Percentiles rank a stretch among this genome's conserved stretches.
Conservation (phyloP, 2,329 filamentous ascomycete genomes). For the Fusarium heterosporum region DNA sequence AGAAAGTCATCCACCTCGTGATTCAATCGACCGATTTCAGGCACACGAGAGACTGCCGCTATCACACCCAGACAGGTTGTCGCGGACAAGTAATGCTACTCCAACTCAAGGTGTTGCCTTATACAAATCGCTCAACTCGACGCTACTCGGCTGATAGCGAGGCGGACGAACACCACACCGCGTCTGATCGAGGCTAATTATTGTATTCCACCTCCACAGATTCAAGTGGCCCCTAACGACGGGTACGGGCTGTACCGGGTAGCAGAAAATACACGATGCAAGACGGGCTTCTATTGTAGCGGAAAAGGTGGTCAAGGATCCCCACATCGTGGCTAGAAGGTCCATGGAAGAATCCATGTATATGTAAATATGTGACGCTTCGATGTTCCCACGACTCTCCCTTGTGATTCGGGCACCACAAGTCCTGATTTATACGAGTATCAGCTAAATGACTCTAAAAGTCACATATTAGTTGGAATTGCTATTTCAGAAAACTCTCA, state of each 20-base stretch:
- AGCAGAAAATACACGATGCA: conserved; percentile 32
- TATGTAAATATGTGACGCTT: conserved; percentile 8
- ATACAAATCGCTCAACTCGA: conserved; percentile 36
- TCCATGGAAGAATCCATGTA: conserved; percentile 21
- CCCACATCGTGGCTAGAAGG: conserved; percentile 26
- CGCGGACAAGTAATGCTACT: conserved; percentile 22
- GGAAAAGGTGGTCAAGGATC: conserved; percentile 21
- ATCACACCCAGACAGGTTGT: conserved; percentile 4
- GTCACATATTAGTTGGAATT: background rate
- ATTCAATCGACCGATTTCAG: conserved; percentile 30
- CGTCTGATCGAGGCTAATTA: conserved; percentile 24
- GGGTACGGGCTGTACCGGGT: background rate
- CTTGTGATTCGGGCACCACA: conserved; percentile 14
- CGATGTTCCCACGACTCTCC: conserved; percentile 4
- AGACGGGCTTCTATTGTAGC: background rate
- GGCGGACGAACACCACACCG: conserved; percentile 19
- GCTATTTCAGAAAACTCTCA: conserved; percentile 10
- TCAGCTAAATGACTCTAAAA: conserved; percentile 20
- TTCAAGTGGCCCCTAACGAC: conserved; percentile 4
- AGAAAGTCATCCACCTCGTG: conserved; percentile 21
- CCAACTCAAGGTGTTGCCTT: conserved; percentile 15
- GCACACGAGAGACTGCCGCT: conserved; percentile 4
- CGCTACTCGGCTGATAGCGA: conserved; percentile 20
- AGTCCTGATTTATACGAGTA: conserved; percentile 20
- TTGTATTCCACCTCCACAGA: conserved; percentile 30